A percentile compares a stretch with the other conserved stretches of the same genome.
Evolutionary conservation across 2,329 filamentous ascomycete genomes (phyloP).

Genomic region (Fusarium agapanthi): DNA sequence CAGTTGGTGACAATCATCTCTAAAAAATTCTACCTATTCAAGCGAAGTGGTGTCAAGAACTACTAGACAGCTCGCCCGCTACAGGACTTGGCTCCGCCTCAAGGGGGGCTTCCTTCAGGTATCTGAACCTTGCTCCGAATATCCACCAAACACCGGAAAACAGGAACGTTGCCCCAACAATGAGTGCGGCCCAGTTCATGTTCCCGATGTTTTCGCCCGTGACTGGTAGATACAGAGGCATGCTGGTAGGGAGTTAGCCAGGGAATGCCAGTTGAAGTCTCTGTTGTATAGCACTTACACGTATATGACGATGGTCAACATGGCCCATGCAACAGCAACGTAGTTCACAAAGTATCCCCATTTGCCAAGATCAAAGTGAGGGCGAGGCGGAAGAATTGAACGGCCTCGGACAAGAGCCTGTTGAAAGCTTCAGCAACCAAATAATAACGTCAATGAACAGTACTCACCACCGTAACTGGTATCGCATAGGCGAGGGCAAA

Average conservation of each 20-base stretch:
- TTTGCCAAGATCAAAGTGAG: slow-evolving; percentile 6
- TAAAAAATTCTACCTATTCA: background rate
- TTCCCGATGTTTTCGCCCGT: slow-evolving; percentile 2
- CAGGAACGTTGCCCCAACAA: background rate
- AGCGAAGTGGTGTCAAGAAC: background rate
- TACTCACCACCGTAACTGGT: slow-evolving; percentile 4
- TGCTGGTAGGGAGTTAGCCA: background rate
- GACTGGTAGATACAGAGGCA: slow-evolving; percentile 14
- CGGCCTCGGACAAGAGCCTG: slow-evolving; percentile 6
- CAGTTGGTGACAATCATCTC: background rate
- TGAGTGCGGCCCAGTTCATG: slow-evolving; percentile 18
- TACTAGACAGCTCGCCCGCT: fast-evolving
- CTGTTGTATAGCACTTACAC: background rate
- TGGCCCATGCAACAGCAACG: slow-evolving; percentile 3
- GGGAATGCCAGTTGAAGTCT: background rate
- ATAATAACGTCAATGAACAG: fast-evolving
- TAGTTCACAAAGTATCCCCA: slow-evolving; percentile 14
- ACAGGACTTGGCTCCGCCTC: fast-evolving
- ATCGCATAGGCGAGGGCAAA: slow-evolving; percentile 4
- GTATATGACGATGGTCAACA: background rate
- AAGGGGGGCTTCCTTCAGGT: background rate
- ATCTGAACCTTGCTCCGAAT: background rate
- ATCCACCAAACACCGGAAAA: slow-evolving; percentile 11
- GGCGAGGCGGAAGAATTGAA: background rate
- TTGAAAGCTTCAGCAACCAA: background rate